Base-by-base conservation (phyloP, 148 eudicot genomes). In the Gaultheria prostrata region DNA sequence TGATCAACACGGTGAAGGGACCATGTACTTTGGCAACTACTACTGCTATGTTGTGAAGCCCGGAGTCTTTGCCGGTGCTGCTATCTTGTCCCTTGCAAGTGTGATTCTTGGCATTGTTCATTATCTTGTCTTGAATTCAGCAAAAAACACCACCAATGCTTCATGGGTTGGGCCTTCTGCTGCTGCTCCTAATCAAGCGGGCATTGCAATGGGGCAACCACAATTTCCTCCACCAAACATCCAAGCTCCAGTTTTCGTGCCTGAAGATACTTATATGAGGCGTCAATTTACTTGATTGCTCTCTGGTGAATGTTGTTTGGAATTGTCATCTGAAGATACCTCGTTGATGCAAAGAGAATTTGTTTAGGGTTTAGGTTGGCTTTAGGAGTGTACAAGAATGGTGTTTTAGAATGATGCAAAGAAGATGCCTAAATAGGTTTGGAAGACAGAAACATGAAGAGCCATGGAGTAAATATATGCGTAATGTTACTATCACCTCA, bases 181-280 rank as follows among this genome's bases (percentile, higher is more conserved):
- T 86, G 94, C 79, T 86, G 85, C 80, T 82, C 89, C 92, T 26
- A 84, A 76, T 82, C 95, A 90, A 54, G 65, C 88, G 15, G 93
- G 91, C 65, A 92, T 96, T 85, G 98, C 97, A 17, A 94, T 96
- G 98, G 97, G 98, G 77, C 99, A 93, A 48, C 91, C 98, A 21
- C 92, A 93, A 67, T 67, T 67, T 72, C 85, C 91, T 43, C 45
- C 80, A 43, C 46, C 26, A 75, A 84, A 28, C 35, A 14, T 39
- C 18, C 72, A 67, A 28, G 93, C 87, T 61, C 97, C 98, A 0
- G 97, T 93, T 12, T 95, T 95, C 69, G 98, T 95, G 84, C 98
- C 94, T 77, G 95, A 96, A 89, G 98, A 96, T 85, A 94, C 98
- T 17, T 96, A 96, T 76, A 85, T 89, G 76, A 94, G 98, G 85